Base-by-base conservation (phyloP, 2,329 filamentous ascomycete species). In the Nigrospora osmanthi region DNA sequence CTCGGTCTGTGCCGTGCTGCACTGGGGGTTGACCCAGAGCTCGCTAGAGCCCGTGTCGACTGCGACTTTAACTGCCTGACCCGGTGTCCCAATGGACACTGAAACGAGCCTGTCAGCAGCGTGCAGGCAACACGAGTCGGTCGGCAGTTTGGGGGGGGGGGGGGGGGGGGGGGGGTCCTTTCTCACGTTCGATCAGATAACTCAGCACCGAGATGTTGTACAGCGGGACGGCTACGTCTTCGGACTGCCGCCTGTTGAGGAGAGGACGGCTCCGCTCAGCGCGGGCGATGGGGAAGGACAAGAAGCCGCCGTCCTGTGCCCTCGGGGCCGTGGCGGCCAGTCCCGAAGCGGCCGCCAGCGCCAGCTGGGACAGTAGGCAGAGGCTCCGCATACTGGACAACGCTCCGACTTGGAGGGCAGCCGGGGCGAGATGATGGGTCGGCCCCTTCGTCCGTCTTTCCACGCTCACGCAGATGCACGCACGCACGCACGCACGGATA, bases 11-110 rank as follows among this genome's bases (percentile, higher is more conserved):
- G 83, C 64, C 2, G 57, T 57, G 7, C 71, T 75, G 54, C 73
- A 78, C 42, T 74, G 70, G 0, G 80, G 73, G 54, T 88, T 87
- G 7, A 80, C 71, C 76, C 76, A 80, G 30, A 80, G 65, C 62
- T 80, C 76, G 52, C 76, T 79, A 12, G 75, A 80, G 36, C 77
- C 76, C 1, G 78, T 80, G 55, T 81, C 77, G 45, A 81, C 58
- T 54, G 78, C 74, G 11, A 78, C 73, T 45, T 66, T 73, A 42
- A 79, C 68, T 2, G 66, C 54, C 50, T 80, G 76, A 2, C 69
- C 61, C 13, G 77, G 77, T 2, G 69, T 78, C 39, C 77, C 77
- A 40, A 80, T 71, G 47, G 67, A 65, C 50, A 78, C 67, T 69
- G 48, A 28, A 28, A 28, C 7, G 23, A 10, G 5, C 23, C 10